A percentile compares a stretch with the other conserved stretches of the same genome.
Evolutionary conservation across 1,284 basidiomycete genomes (phyloP).

Genomic region (Sporisorium graminicola): DNA sequence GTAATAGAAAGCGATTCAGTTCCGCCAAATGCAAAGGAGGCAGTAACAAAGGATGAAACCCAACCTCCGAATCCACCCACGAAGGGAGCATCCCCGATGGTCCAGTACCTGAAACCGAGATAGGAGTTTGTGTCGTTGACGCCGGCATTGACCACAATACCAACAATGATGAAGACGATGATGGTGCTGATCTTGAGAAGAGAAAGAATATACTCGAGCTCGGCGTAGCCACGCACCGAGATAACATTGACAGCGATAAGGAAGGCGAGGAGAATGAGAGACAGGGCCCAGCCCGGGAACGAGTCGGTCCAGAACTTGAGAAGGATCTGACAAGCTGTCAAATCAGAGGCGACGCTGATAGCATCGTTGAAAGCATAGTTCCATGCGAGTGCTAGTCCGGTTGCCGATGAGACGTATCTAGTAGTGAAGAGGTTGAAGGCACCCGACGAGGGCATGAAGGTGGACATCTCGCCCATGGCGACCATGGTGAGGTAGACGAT

Average conservation of each 20-base stretch:
- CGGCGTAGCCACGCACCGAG: constrained; percentile 79
- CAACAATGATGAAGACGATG: constrained; percentile 44
- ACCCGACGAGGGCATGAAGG: constrained; percentile 59
- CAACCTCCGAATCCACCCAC: constrained; percentile 64
- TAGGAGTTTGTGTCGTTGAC: constrained; percentile 43
- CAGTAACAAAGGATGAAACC: constrained; percentile 78
- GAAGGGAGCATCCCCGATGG: constrained; percentile 73
- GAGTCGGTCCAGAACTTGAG: constrained; percentile 45
- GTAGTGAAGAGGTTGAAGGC: constrained; percentile 61
- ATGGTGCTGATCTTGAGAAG: constrained; percentile 46
- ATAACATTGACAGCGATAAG: constrained; percentile 48
- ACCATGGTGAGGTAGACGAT: constrained; percentile 70
- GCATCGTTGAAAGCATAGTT: constrained; percentile 60
- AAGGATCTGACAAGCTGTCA: constrained; percentile 71
- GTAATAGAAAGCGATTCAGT: constrained; percentile 75
- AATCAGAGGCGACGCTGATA: constrained; percentile 71
- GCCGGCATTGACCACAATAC: constrained; percentile 53
- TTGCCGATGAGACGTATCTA: constrained; percentile 52
- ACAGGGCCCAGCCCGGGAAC: constrained; percentile 42
- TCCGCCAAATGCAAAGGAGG: constrained; percentile 75
- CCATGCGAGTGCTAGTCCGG: constrained; percentile 43
- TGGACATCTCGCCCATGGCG: constrained; percentile 64
- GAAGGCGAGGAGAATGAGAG: constrained; percentile 71
- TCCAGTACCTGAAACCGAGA: constrained; percentile 63
- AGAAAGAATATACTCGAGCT: constrained; percentile 71